These are phyloP conservation scores for Strobilomyces echinocephalus DNA, from an alignment of 768 basidiomycete genomes.

Conservation along the genomic window DNA sequence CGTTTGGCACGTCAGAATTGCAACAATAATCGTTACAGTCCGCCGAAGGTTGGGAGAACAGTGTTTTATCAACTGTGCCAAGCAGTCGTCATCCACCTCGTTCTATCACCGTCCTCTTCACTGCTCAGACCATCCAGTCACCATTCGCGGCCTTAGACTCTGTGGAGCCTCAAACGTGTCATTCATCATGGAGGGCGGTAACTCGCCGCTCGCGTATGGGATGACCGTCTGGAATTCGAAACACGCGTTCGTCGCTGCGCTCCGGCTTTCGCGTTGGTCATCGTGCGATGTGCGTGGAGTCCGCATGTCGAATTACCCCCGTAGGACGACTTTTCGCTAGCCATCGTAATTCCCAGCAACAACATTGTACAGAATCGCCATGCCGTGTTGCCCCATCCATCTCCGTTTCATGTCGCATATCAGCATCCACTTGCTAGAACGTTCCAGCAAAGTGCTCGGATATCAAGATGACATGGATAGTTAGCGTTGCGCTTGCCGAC, in stretches of 20 bases:
- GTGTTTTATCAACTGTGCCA: not conserved
- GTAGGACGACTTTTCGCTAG: not conserved
- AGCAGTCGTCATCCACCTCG: not conserved
- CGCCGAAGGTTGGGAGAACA: not conserved
- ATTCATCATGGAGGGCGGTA: not conserved
- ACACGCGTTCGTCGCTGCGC: conserved; percentile 6
- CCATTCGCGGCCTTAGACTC: not conserved
- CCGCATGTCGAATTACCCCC: conserved; percentile 15
- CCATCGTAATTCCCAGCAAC: not conserved
- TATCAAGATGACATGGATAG: not conserved
- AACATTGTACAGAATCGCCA: not conserved
- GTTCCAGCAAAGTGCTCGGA: not conserved
- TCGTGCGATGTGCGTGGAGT: conserved; percentile 1
- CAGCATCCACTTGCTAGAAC: not conserved
- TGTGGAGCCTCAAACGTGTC: not conserved
- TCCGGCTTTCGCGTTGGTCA: not conserved
- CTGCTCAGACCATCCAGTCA: not conserved
- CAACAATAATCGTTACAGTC: not conserved
- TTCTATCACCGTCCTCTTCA: not conserved
- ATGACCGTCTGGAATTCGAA: conserved; percentile 6
- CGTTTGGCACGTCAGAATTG: not conserved
- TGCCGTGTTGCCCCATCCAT: not conserved
- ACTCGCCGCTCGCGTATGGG: conserved; percentile 2
- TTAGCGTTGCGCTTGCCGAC: not conserved
- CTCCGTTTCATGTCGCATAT: conserved; percentile 7